Base-by-base conservation (phyloP, 1,139 yeast genomes). In the Suhomyces guaymorum region DNA sequence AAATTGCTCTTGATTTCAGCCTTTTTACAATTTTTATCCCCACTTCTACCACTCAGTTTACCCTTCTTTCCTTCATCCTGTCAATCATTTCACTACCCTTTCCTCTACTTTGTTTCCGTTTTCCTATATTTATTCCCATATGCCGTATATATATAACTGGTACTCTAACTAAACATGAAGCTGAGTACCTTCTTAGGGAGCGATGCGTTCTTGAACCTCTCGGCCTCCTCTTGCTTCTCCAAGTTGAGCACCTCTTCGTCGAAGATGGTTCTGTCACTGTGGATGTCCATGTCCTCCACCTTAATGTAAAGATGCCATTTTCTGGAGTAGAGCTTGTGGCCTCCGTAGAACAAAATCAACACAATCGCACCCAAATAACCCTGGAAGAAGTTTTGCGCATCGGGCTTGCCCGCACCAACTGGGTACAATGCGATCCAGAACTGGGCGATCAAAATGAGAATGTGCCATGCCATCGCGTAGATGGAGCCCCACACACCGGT, bases 351-450 rank as follows among this genome's bases (percentile, higher is more conserved):
- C 25, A 54, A 30, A 21, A 66, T 37, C 38, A 64, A 53, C 22
- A 66, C 69, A 28, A 61, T 51, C 9, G 65, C 65, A 31, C 66
- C 69, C 34, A 64, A 53, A 48, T 66, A 66, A 33, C 50, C 51
- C 41, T 65, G 69, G 59, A 66, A 66, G 45, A 66, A 66, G 42
- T 48, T 51, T 35, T 48, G 42, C 15, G 57, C 70, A 41, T 54
- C 49, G 11, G 68, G 59, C 26, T 48, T 54, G 18, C 41, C 43
- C 2, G 57, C 57, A 5, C 62, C 62, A 24, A 55, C 48, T n/a
- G 72, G 72, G 54, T 43, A 66, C 37, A 66, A 57, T 2, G 71
- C 68, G 42, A 66, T 62, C 69, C 69, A 66, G 51, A 66, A 66
- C 47, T 65, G 71, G 13, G 68, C 71, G 24, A 69, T 55, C 43